Evolutionary conservation across 2,329 filamentous ascomycete species (phyloP).

Genomic region (Colletotrichum sp.): DNA sequence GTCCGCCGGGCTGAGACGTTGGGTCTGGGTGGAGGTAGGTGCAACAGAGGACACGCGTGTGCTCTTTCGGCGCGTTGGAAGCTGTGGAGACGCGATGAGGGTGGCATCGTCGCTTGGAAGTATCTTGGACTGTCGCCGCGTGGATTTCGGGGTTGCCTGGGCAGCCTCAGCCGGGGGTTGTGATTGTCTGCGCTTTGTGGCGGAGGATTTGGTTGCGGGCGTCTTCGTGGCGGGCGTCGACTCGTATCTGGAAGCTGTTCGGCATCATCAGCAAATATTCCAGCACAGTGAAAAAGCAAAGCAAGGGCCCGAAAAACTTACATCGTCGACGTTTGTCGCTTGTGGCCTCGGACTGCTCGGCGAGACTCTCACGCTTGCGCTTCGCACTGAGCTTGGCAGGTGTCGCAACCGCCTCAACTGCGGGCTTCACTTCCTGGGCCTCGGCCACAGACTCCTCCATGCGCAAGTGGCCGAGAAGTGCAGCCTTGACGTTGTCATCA

Average conservation of each 20-base stretch:
- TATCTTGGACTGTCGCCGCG: background rate
- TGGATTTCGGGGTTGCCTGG: background rate
- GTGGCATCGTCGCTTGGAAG: background rate
- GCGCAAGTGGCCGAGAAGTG: background rate
- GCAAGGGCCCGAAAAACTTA: background rate
- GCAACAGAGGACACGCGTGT: background rate
- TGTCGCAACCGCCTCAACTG: background rate
- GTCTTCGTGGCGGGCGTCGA: background rate
- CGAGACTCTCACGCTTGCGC: conserved; percentile 11
- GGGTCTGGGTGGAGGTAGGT: background rate
- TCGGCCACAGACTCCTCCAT: background rate
- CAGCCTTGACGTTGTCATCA: background rate
- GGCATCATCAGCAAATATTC: background rate
- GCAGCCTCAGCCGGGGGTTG: background rate
- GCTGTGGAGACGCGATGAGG: background rate
- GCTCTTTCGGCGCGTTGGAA: background rate
- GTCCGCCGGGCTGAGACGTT: conserved; percentile 9
- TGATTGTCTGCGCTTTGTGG: background rate
- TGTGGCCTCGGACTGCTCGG: background rate
- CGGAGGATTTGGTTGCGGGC: background rate
- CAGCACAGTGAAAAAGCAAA: background rate
- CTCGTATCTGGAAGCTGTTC: conserved; percentile 7
- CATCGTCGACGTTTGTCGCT: conserved; percentile 11
- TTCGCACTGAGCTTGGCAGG: background rate
- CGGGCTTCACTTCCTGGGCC: background rate